phyloP scores from a whole-genome alignment of 108 stramenopile genomes.

The Skeletonema menzelii region DNA sequence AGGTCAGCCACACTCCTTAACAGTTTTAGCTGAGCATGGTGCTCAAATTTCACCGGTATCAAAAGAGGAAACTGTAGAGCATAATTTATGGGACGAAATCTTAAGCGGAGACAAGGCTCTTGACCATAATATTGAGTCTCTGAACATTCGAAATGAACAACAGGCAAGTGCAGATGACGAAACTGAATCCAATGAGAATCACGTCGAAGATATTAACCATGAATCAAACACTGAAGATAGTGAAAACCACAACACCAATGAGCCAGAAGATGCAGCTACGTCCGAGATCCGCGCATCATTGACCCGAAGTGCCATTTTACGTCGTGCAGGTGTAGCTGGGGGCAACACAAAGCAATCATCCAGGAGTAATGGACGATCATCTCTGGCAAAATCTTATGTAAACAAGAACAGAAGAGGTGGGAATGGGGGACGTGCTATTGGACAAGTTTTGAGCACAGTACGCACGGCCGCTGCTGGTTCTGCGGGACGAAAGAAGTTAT shows the following conservation, averaged over 20 bases:
- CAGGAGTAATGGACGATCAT: conserved; percentile 18
- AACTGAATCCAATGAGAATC: conserved; percentile 8
- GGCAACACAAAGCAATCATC: conserved; percentile 7
- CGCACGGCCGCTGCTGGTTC: conserved; percentile 33
- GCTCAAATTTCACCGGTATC: conserved; percentile 10
- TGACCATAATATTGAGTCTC: neutral
- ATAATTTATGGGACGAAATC: conserved; percentile 1
- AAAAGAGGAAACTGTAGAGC: conserved; percentile 3
- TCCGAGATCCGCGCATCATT: conserved; percentile 9
- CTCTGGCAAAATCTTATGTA: conserved; percentile 14
- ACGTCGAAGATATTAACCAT: neutral
- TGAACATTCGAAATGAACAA: neutral
- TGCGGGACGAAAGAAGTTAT: conserved; percentile 1
- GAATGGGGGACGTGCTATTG: conserved; percentile 9
- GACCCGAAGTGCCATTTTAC: conserved; percentile 19
- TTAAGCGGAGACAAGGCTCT: neutral
- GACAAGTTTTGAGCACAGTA: conserved; percentile 37
- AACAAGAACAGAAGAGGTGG: conserved; percentile 11
- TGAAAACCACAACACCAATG: neutral
- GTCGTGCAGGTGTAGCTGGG: conserved; percentile 21
- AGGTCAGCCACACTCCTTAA: conserved; percentile 3
- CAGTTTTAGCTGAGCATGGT: conserved; percentile 20
- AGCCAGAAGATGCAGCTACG: conserved; percentile 4
- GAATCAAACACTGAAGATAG: neutral
- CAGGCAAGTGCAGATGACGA: neutral